Percentiles rank a stretch among this genome's conserved stretches.
These are phyloP conservation scores for Silybum marianum DNA, from an alignment of 129 eudicot species.

Conservation along the genomic window DNA sequence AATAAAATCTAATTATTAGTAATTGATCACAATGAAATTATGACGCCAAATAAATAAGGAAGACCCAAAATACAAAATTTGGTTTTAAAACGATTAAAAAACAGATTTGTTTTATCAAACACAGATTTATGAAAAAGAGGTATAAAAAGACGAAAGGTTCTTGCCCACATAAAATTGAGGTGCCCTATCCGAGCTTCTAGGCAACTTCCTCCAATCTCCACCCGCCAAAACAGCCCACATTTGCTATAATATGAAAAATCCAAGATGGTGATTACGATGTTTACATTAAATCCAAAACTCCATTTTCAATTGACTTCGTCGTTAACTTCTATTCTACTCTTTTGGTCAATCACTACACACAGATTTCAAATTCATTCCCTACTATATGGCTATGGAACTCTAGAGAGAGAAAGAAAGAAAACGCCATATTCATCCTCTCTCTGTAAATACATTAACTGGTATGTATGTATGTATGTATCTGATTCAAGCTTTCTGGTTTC, in stretches of 20 bases:
- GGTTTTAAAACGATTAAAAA: too few relatives aligned
- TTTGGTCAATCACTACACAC: constrained; percentile 16
- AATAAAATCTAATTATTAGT: too few relatives aligned
- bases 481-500: constrained; percentile 7
- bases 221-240: constrained; percentile 37
- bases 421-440: background rate
- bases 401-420: background rate
- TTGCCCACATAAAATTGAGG: constrained; percentile 11
- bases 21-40: too few relatives aligned
- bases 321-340: constrained; percentile 35
- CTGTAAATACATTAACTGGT: constrained; percentile 23
- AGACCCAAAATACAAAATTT: too few relatives aligned
- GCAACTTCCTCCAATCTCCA: constrained; percentile 28
- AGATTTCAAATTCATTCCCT: background rate
- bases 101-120: too few relatives aligned
- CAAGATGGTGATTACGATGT: constrained; percentile 27
- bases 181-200: constrained; percentile 19
- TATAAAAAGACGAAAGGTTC: constrained; percentile 1
- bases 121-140: too few relatives aligned
- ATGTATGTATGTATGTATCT: constrained; percentile 27
- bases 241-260: constrained; percentile 15
- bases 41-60: too few relatives aligned
- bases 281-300: constrained; percentile 17
- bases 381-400: background rate
- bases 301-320: constrained; percentile 27